Percentiles rank a stretch among this genome's conserved stretches.
Conservation (phyloP, 2,329 filamentous ascomycete species). For the Aspergillus sp. region DNA sequence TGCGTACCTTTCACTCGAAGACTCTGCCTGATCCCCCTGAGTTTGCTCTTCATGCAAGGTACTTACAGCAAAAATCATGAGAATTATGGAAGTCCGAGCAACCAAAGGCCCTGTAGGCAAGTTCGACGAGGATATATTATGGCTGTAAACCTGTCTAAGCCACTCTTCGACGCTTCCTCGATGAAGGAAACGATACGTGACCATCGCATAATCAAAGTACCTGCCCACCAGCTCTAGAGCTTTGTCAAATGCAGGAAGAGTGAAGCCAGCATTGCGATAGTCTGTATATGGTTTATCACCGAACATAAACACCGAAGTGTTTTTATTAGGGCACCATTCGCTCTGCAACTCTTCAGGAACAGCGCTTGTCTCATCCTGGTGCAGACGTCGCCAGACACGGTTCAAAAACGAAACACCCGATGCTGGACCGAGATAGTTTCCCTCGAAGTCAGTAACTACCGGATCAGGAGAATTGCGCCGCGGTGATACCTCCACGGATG, state of each 20-base stretch:
- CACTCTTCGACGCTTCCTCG: conserved; percentile 53
- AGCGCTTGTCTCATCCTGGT: conserved; percentile 51
- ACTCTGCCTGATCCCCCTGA: conserved; percentile 24
- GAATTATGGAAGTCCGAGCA: conserved; percentile 49
- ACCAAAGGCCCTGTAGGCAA: conserved; percentile 44
- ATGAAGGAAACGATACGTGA: conserved; percentile 60
- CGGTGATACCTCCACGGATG: conserved; percentile 22
- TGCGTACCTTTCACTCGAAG: conserved; percentile 30
- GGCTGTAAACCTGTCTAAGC: conserved; percentile 42
- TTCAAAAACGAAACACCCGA: conserved; percentile 58
- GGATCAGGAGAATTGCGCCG: conserved; percentile 46
- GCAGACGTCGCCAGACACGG: conserved; percentile 66
- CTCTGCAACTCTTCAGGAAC: conserved; percentile 29
- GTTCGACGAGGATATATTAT: conserved; percentile 36
- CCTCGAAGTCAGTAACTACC: conserved; percentile 52
- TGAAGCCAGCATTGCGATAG: conserved; percentile 33
- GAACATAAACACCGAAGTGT: conserved; percentile 50
- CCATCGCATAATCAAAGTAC: conserved; percentile 62
- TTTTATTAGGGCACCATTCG: conserved; percentile 35
- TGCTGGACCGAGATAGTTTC: conserved; percentile 57
- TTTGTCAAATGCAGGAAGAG: conserved; percentile 41
- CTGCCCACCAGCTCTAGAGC: conserved; percentile 49
- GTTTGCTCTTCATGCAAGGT: conserved; percentile 48
- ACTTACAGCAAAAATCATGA: conserved; percentile 51
- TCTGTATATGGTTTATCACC: conserved; percentile 52